Percentiles rank a stretch among this genome's conserved stretches.
Evolutionary conservation across 2,329 filamentous ascomycete genomes (phyloP).

Genomic region (Xylariaceae sp.): DNA sequence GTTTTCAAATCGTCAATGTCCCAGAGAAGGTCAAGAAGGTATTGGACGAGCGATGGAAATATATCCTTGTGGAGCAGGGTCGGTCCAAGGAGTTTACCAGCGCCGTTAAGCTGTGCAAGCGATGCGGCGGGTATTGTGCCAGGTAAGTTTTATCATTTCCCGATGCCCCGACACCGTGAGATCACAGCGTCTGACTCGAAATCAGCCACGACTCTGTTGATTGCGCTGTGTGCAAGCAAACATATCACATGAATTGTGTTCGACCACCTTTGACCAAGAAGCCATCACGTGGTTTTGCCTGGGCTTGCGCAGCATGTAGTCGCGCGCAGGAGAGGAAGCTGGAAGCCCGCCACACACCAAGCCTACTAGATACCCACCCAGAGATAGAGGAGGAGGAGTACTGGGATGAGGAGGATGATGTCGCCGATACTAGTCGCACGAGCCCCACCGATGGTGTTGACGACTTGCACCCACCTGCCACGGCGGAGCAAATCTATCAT

Average conservation of each 20-base stretch:
- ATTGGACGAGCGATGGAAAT: conserved; percentile 94
- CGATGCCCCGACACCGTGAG: conserved; percentile 9
- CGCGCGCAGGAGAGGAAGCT: conserved; percentile 92
- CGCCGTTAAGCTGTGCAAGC: conserved; percentile 94
- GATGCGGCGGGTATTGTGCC: conserved; percentile 88
- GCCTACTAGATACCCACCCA: conserved; percentile 68
- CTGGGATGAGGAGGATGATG: conserved; percentile 73
- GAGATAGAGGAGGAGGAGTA: conserved; percentile 67
- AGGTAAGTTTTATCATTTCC: conserved; percentile 62
- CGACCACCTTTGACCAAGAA: conserved; percentile 91
- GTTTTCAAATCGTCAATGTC: conserved; percentile 90
- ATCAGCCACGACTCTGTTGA: conserved; percentile 89
- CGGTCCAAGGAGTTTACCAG: conserved; percentile 94
- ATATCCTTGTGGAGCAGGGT: conserved; percentile 89
- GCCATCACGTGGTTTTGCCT: conserved; percentile 94
- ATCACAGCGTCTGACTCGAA: conserved; percentile 12
- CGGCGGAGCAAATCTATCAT: conserved; percentile 86
- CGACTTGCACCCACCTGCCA: conserved; percentile 59
- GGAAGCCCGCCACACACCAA: conserved; percentile 85
- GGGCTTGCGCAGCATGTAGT: conserved; percentile 96
- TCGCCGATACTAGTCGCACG: conserved; percentile 60
- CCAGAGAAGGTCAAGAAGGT: conserved; percentile 94
- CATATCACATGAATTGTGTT: conserved; percentile 98
- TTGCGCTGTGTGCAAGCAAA: conserved; percentile 91
- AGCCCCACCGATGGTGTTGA: conserved; percentile 67